Evolutionary conservation across 805 yeast genomes (phyloP), one percentile per base, ranked within the genome.

Genomic region (Saturnispora besseyi): DNA sequence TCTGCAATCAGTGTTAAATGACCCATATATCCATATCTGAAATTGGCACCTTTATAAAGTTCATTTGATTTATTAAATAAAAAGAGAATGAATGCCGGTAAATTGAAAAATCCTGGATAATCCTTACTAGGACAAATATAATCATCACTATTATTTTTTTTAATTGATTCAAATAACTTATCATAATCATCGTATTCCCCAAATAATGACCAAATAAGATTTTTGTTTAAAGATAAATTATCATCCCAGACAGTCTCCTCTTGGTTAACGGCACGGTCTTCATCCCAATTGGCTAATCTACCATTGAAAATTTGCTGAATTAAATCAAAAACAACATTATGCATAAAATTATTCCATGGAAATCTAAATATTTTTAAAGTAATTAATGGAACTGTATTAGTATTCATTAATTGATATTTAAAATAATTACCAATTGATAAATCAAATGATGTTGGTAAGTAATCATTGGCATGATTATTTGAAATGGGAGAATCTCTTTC

Each of bases 331-430:
- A 93, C 96, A 51, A 93, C 99, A 61, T 91, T 93, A 66, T 93
- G 99, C 72, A 93, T 77, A 62, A 93, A 93, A 62, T 93, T 93
- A 65, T 93, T 93, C 98, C 98, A 93, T 6, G 98, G 96, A 65
- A 82, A 88, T 54, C 76, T 71, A 57, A 88, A 78, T 58, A 93
- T 81, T 71, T 85, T 80, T 28, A 74, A 63, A 5, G 89, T 71
- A 5, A 89, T 79, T 26, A 76, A 72, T 12, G 79, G 71, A 31
- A 90, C 72, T 48, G 88, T 78, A 31, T 74, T 73, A 57, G 81
- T 80, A 59, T 89, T 95, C 47, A 83, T 74, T 15, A 93, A 69
- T 53, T 84, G 81, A 37, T 84, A 80, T 65, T 93, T 93, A 64
- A 89, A 82, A 55, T 71, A 76, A 62, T 93, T 97, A 11, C 98